phyloP scores from a whole-genome alignment of 2,329 filamentous ascomycete genomes.

The Penicillium decumbens region DNA sequence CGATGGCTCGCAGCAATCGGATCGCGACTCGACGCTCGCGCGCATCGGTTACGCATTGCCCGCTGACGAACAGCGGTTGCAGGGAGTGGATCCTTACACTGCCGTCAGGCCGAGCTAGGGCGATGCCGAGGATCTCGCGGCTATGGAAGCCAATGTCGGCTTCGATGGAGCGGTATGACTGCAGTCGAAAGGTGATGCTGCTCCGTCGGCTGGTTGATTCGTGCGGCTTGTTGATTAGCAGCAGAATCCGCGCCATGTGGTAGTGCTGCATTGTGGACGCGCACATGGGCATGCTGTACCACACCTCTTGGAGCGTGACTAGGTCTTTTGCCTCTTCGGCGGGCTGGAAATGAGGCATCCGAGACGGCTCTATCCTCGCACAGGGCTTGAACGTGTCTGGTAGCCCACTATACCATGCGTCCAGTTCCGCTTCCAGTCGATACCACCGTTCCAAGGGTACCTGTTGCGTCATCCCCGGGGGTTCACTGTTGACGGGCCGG shows the following conservation, averaged over 20 bases:
- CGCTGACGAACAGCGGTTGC: constrained; percentile 60
- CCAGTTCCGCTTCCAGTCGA: constrained; percentile 53
- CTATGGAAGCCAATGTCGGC: constrained; percentile 55
- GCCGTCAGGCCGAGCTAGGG: constrained; percentile 54
- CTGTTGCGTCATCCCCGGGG: constrained; percentile 36
- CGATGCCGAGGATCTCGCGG: constrained; percentile 59
- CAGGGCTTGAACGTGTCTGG: constrained; percentile 58
- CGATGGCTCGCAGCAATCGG: constrained; percentile 54
- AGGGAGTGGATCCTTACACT: constrained; percentile 57
- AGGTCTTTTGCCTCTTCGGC: constrained; percentile 32
- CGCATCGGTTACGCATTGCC: constrained; percentile 54
- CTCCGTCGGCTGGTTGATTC: constrained; percentile 46
- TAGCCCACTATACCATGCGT: constrained; percentile 56
- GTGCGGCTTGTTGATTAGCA: constrained; percentile 43
- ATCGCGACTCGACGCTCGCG: constrained; percentile 54
- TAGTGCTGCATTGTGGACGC: constrained; percentile 55
- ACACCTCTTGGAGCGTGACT: constrained; percentile 52
- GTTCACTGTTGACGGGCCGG: constrained; percentile 23
- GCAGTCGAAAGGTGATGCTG: constrained; percentile 52
- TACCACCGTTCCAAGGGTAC: constrained; percentile 48
- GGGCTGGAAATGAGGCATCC: constrained; percentile 19
- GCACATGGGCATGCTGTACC: constrained; percentile 63
- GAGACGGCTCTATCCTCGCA: constrained; percentile 45
- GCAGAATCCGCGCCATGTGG: constrained; percentile 42
- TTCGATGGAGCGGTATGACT: constrained; percentile 56